These are phyloP conservation scores for Allomyces macrogynus DNA, from an alignment of 192 early-diverging fungal genomes.

Conservation along the genomic window DNA sequence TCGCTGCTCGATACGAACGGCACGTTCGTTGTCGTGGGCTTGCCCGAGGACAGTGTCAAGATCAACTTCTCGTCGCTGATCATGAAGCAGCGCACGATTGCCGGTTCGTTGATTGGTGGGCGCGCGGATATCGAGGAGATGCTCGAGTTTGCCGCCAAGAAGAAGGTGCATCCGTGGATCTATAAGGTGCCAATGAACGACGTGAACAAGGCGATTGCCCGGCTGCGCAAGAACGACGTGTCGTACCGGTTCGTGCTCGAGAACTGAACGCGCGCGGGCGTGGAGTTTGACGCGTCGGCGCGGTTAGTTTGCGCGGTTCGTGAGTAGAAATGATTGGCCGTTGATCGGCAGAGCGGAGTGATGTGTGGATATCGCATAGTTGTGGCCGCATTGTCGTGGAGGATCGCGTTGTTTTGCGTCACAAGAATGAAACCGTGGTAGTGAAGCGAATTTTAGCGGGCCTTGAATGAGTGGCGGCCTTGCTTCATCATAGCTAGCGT, in stretches of 20 bases:
- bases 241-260: slow-evolving; percentile 50
- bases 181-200: slow-evolving; percentile 41
- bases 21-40: slow-evolving; percentile 38
- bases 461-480: too few species aligned
- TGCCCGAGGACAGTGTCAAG: slow-evolving; percentile 30
- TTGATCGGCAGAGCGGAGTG: too few species aligned
- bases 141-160: slow-evolving; percentile 44
- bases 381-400: too few species aligned
- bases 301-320: too few species aligned
- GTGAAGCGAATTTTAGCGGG: too few species aligned
- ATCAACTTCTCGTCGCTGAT: slow-evolving; percentile 20
- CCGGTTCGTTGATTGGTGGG: slow-evolving; percentile 45
- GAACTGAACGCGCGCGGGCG: slow-evolving; percentile 16
- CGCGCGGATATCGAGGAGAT: slow-evolving; percentile 34
- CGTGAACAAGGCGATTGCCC: slow-evolving; percentile 33
- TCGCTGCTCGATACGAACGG: slow-evolving; percentile 31
- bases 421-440: too few species aligned
- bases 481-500: too few species aligned
- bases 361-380: too few species aligned
- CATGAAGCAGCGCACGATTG: slow-evolving; percentile 18
- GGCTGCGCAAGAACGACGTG: slow-evolving; percentile 28
- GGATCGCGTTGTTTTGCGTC: too few species aligned
- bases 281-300: too few species aligned
- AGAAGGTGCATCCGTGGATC: slow-evolving; percentile 42
- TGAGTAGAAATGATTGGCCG: too few species aligned